Evolutionary conservation across 371 early-diverging fungal species (phyloP).

Genomic region (Catenaria anguillulae): DNA sequence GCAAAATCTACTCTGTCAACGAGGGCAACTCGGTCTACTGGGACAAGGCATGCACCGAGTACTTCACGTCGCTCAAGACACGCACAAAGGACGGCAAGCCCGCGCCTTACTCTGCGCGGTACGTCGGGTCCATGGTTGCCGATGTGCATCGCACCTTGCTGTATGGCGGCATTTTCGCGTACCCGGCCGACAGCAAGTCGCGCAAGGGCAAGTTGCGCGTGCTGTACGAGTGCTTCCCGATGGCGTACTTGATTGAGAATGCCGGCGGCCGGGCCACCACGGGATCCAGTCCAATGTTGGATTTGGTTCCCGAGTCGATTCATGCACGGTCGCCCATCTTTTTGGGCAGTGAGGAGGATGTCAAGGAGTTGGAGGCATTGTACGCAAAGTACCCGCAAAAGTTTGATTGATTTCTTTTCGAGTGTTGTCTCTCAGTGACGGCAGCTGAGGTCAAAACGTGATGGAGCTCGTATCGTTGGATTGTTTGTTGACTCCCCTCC

Average conservation of each 20-base stretch:
- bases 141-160: slow-evolving; percentile 95
- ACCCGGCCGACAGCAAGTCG: slow-evolving; percentile 66
- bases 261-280: slow-evolving; percentile 89
- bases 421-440: too few species aligned
- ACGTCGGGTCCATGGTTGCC: slow-evolving; percentile 97
- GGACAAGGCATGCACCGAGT: slow-evolving; percentile 71
- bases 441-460: too few species aligned
- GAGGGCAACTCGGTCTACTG: slow-evolving; percentile 92
- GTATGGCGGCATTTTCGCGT: slow-evolving; percentile 60
- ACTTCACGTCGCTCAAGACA: slow-evolving; percentile 73
- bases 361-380: slow-evolving; percentile 53
- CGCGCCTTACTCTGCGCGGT: slow-evolving; percentile 86
- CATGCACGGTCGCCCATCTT: slow-evolving; percentile 87
- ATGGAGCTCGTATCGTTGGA: too few species aligned
- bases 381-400: not conserved
- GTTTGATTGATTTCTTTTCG: too few species aligned
- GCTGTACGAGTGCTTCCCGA: slow-evolving; percentile 96
- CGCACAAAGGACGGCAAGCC: slow-evolving; percentile 42
- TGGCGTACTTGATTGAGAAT: slow-evolving; percentile 86
- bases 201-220: slow-evolving; percentile 86
- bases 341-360: slow-evolving; percentile 82
- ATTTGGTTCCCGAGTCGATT: slow-evolving; percentile 69
- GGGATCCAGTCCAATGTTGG: slow-evolving; percentile 66
- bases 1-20: slow-evolving; percentile 95
- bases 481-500: too few species aligned